phyloP scores from a whole-genome alignment of 2,329 filamentous ascomycete species.

The Zelopaecilomyces penicillatus region DNA sequence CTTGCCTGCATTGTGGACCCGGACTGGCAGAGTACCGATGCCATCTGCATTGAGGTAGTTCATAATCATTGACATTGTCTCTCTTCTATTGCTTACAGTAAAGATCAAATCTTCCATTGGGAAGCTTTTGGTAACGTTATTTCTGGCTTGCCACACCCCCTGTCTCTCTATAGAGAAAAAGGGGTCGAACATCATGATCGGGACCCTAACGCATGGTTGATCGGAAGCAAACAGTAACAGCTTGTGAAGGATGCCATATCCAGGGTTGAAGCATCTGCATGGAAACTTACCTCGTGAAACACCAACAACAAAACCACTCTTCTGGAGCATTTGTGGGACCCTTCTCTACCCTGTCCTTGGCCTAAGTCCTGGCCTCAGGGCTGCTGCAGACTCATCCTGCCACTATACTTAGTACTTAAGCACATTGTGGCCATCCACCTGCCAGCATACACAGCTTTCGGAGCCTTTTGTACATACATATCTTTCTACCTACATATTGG shows the following conservation, averaged over 20 bases:
- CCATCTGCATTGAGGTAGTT: too few relatives aligned
- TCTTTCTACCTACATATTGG: constrained; percentile 6
- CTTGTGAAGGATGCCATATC: constrained; percentile 1
- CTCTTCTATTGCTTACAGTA: not conserved
- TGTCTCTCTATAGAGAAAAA: too few relatives aligned
- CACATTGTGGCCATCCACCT: constrained; percentile 5
- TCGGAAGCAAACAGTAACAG: constrained; percentile 2
- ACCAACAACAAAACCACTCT: constrained; percentile 1
- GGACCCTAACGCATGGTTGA: not conserved
- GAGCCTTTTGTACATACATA: too few relatives aligned
- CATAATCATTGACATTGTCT: too few relatives aligned
- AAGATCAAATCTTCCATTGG: not conserved
- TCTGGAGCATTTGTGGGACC: not conserved
- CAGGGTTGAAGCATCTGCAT: constrained; percentile 1
- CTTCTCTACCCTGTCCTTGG: constrained; percentile 1
- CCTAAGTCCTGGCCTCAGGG: not conserved
- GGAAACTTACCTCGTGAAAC: constrained; percentile 1
- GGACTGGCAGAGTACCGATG: not conserved
- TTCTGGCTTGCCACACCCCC: too few relatives aligned
- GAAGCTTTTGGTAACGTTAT: not conserved
- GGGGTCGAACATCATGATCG: too few relatives aligned
- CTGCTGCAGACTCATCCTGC: not conserved
- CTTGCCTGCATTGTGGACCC: constrained; percentile 9
- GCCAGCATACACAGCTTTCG: not conserved
- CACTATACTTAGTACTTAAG: constrained; percentile 4